Evolutionary conservation across 768 basidiomycete genomes (phyloP).

Genomic region (Phylloporus scabripes): DNA sequence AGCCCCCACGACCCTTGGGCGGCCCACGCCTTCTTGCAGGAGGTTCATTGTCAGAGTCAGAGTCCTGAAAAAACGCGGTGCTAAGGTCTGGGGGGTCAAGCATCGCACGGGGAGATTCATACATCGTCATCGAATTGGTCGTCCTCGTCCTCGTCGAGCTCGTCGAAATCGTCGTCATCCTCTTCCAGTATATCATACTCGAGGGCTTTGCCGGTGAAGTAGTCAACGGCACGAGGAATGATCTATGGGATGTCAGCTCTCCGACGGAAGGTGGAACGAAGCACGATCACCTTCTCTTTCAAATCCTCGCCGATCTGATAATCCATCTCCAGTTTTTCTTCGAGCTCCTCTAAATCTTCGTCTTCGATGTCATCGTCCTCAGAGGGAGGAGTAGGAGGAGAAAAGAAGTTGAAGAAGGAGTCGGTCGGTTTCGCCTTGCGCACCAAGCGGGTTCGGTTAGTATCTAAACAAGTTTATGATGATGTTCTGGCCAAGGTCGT

Average conservation of each 20-base stretch:
- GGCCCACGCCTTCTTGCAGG: slow-evolving; percentile 54
- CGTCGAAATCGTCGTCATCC: slow-evolving; percentile 57
- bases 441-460: slow-evolving; percentile 76
- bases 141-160: slow-evolving; percentile 48
- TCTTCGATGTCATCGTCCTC: slow-evolving; percentile 73
- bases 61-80: slow-evolving; percentile 41
- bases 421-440: slow-evolving; percentile 86
- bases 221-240: slow-evolving; percentile 93
- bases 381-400: slow-evolving; percentile 67
- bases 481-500: not conserved
- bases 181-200: slow-evolving; percentile 66
- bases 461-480: slow-evolving; percentile 42
- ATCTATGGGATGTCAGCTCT: slow-evolving; percentile 45
- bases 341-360: slow-evolving; percentile 84
- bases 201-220: slow-evolving; percentile 95
- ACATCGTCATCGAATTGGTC: slow-evolving; percentile 60
- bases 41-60: slow-evolving; percentile 62
- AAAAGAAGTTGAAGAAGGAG: slow-evolving; percentile 99
- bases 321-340: slow-evolving; percentile 91
- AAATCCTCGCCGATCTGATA: slow-evolving; percentile 98
- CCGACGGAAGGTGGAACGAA: not conserved
- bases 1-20: slow-evolving; percentile 50
- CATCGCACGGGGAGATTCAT: slow-evolving; percentile 22
- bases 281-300: slow-evolving; percentile 78
- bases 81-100: slow-evolving; percentile 16